Evolutionary conservation across 2,329 filamentous ascomycete genomes (phyloP).

Genomic region (Sclerotinia nivalis): DNA sequence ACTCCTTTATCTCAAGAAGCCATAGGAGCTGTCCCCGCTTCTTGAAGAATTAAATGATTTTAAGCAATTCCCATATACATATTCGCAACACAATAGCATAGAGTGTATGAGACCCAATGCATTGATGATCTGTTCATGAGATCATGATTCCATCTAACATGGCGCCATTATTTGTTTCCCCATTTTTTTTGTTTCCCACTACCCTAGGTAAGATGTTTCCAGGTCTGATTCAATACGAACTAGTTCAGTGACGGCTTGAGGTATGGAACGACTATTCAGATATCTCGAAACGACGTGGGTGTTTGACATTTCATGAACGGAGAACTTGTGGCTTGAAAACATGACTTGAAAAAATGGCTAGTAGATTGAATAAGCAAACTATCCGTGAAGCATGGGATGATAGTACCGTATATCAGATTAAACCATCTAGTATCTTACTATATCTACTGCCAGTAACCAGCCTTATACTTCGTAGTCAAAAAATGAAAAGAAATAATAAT

Average conservation of each 20-base stretch:
- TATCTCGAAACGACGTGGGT: constrained; percentile 11
- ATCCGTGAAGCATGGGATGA: background rate
- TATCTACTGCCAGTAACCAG: background rate
- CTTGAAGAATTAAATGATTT: constrained; percentile 27
- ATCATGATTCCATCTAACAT: background rate
- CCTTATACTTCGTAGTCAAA: background rate
- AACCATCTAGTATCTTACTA: background rate
- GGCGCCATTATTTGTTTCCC: too few species aligned
- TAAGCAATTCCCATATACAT: constrained; percentile 17
- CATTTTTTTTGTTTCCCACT: background rate
- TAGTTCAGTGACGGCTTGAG: background rate
- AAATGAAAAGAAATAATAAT: background rate
- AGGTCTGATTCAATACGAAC: background rate
- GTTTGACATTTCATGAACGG: background rate
- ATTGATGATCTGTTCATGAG: constrained; percentile 4
- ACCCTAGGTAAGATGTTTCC: background rate
- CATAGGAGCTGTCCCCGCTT: constrained; percentile 34
- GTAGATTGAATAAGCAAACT: background rate
- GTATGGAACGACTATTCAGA: background rate
- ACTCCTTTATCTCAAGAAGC: constrained; percentile 29
- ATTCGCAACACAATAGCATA: constrained; percentile 12
- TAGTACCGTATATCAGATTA: background rate
- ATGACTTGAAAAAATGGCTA: background rate
- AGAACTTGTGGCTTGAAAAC: background rate
- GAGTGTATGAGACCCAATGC: constrained; percentile 1